Base-by-base conservation (phyloP, 306 rosid species). In the Cucumis melo region DNA sequence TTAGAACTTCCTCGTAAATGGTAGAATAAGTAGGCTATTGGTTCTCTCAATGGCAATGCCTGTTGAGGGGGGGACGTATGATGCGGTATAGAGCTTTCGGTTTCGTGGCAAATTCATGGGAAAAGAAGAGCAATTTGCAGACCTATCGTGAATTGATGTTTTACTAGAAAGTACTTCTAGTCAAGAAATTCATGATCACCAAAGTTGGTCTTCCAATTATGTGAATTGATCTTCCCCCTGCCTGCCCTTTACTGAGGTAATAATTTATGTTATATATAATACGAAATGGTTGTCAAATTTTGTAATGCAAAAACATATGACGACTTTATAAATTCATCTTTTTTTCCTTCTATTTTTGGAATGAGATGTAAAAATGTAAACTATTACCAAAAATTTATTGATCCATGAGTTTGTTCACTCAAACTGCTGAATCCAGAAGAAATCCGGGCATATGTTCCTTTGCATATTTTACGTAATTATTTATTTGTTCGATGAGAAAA, bases 211-310 rank as follows among this genome's bases (percentile, higher is more conserved):
- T 10, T 72, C 41, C 76, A 12, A 4, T 48, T 14, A 23, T 15
- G 58, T 51, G 27, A 46, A 32, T 73, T 32, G 62, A 48, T 51
- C 76, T 53, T 73, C 61, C n/a, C n/a, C 44, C 17, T 16, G 21
- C 77, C 77, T 27, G 39, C 77, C 76, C 61, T 9, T 73, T 73
- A 14, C 77, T 29, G 77, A 73, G 77, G 61, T 54, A 54, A 50
- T 54, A 54, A 50, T 51, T 27, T 51, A 73, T 15, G 15, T 48
- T 44, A 70, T 72, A 70, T 72, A 71, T 73, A 15, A 71, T 71
- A 71, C 76, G 11, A 51, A 73, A 73, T 73, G 44, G 44, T 51
- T 50, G 77, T 73, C 77, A 73, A 73, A 73, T 73, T 73, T 73
- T 73, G 77, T 73, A 73, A 73, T 73, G 77, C 77, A 19, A 73